Conservation (phyloP, 371 early-diverging fungal genomes). For the Haplosporangium sp. region DNA sequence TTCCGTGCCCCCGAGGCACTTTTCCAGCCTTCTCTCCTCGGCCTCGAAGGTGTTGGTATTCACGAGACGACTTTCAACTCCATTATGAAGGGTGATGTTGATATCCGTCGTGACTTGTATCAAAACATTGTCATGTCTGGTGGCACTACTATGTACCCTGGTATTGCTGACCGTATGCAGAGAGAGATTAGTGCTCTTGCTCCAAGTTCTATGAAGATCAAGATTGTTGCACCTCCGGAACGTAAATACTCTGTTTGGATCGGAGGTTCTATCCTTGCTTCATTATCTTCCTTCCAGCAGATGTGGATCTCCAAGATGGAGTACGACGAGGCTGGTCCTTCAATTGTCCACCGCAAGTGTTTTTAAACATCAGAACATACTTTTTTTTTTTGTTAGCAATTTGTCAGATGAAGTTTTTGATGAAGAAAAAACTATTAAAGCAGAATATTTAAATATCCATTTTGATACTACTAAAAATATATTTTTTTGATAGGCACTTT, state of each 20-base stretch:
- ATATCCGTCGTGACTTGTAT: constrained; percentile 87
- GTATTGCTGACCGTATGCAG: constrained; percentile 92
- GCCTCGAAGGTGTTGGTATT: constrained; percentile 88
- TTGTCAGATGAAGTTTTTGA: no score
- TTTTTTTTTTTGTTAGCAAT: no score
- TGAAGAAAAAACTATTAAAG: no score
- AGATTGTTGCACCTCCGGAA: constrained; percentile 95
- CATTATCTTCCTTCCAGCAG: constrained; percentile 76
- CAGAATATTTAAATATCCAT: no score
- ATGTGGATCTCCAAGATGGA: constrained; percentile 80
- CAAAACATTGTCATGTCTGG: constrained; percentile 93
- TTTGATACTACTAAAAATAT: no score
- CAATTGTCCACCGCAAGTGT: constrained; percentile 98
- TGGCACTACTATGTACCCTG: constrained; percentile 85
- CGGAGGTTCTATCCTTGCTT: constrained; percentile 94
- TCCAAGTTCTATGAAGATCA: constrained; percentile 89
- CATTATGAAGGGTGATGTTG: constrained; percentile 90
- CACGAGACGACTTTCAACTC: constrained; percentile 90
- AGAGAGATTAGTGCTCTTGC: constrained; percentile 86
- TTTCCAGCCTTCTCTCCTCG: constrained; percentile 87
- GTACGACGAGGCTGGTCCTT: constrained; percentile 98
- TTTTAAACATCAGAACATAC: constrained; percentile 73
- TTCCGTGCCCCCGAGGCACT: constrained; percentile 85
- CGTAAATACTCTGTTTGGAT: constrained; percentile 97
- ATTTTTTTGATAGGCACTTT: no score